These are phyloP conservation scores for Amanita phalloides DNA, from an alignment of 768 basidiomycete species.

Conservation along the genomic window DNA sequence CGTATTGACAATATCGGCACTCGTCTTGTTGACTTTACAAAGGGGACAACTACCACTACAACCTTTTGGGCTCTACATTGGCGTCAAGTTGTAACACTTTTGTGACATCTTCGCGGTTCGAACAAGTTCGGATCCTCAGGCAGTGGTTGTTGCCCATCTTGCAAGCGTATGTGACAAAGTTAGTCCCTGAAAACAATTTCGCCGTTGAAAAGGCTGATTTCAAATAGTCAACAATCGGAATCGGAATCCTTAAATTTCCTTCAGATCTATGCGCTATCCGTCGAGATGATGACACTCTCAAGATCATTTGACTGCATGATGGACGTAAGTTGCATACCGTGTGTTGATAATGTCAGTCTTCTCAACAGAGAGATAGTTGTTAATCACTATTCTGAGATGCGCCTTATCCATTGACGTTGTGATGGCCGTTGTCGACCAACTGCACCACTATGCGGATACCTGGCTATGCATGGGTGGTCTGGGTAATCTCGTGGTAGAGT, in stretches of 20 bases:
- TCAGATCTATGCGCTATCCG: constrained; percentile 43
- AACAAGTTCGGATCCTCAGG: constrained; percentile 60
- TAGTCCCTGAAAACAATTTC: constrained; percentile 7
- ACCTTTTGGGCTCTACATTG: constrained; percentile 27
- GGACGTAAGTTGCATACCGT: constrained; percentile 36
- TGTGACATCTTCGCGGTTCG: constrained; percentile 52
- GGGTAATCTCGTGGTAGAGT: constrained; percentile 40
- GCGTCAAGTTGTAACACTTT: constrained; percentile 33
- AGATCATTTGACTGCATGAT: constrained; percentile 61
- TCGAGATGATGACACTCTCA: constrained; percentile 49
- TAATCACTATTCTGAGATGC: constrained; percentile 41
- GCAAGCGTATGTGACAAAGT: constrained; percentile 44
- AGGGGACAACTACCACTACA: constrained; percentile 4
- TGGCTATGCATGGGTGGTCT: constrained; percentile 72
- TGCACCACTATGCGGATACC: constrained; percentile 61
- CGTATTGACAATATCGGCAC: background rate
- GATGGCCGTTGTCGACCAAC: constrained; percentile 53
- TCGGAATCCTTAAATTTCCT: constrained; percentile 27
- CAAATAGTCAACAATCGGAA: constrained; percentile 13
- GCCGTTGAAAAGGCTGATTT: background rate
- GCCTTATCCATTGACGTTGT: constrained; percentile 42
- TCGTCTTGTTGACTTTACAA: background rate
- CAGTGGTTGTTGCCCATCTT: constrained; percentile 71
- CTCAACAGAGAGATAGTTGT: constrained; percentile 27
- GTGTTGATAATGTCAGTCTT: background rate